phyloP scores from a whole-genome alignment of 2,329 filamentous ascomycete species.

The Colletotrichum caudatum region DNA sequence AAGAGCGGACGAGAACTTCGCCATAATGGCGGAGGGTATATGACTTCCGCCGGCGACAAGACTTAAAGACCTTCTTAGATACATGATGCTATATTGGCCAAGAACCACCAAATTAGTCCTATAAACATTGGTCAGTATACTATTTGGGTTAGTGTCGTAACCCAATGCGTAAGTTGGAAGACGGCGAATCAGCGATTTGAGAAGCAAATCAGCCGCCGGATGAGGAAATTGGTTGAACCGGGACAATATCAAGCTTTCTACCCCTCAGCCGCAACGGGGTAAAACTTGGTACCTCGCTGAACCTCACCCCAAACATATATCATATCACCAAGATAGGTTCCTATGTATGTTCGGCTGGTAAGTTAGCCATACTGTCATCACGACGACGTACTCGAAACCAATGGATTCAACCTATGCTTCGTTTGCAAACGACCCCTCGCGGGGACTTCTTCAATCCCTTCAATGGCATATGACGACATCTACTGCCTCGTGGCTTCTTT shows the following conservation, averaged over 20 bases:
- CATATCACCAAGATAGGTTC: neutral
- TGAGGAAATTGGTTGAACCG: neutral
- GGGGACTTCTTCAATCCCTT: neutral
- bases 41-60: neutral
- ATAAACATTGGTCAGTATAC: neutral
- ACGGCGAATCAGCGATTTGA: neutral
- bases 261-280: neutral
- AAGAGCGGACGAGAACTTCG: slow-evolving; percentile 16
- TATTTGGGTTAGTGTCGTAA: neutral
- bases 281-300: neutral
- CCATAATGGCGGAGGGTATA: slow-evolving; percentile 8
- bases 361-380: neutral
- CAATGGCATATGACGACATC: neutral
- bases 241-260: neutral
- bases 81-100: neutral
- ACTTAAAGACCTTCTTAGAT: neutral
- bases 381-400: neutral
- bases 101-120: neutral
- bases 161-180: neutral
- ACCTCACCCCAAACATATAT: neutral
- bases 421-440: neutral
- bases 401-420: neutral
- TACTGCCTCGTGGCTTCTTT: neutral
- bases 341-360: neutral
- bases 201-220: neutral